Percentiles rank a stretch among this genome's conserved stretches.
phyloP scores from a whole-genome alignment of 1,139 yeast genomes.

The Geotrichum australiense region DNA sequence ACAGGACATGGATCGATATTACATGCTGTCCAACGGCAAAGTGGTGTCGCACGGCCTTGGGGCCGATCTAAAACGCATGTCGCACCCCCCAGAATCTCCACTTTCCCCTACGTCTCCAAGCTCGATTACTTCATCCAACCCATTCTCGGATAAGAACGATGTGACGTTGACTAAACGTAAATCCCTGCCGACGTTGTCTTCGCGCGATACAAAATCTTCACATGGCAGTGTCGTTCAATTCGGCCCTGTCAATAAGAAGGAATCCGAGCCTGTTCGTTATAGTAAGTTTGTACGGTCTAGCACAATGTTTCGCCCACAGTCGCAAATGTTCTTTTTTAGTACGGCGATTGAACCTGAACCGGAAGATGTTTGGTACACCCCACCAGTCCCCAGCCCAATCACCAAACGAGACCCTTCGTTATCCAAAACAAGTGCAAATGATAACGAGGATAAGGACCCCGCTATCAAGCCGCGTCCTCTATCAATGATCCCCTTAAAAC shows the following conservation, averaged over 20 bases:
- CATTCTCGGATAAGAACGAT: neutral
- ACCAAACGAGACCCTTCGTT: too few relatives aligned
- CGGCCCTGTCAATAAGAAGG: neutral
- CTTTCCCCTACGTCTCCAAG: neutral
- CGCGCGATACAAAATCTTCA: neutral
- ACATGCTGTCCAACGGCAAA: conserved; percentile 52
- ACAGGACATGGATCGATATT: conserved; percentile 46
- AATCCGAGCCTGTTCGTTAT: conserved; percentile 4
- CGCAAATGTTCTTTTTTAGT: conserved; percentile 10
- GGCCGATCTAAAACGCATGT: conserved; percentile 6
- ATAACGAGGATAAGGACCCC: neutral
- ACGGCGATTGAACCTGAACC: conserved; percentile 5
- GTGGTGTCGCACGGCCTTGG: conserved; percentile 43
- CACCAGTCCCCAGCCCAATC: too few relatives aligned
- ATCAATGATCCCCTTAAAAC: conserved; percentile 1
- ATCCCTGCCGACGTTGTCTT: neutral
- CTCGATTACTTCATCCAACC: neutral
- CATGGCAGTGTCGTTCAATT: neutral
- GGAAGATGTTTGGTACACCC: neutral
- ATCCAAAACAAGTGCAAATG: too few relatives aligned
- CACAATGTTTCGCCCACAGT: conserved; percentile 11
- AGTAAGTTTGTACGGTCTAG: conserved; percentile 4
- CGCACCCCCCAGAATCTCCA: neutral
- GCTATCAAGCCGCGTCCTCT: conserved; percentile 3
- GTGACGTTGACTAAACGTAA: neutral